Conservation (phyloP, 2,329 filamentous ascomycete genomes). For the Myriosclerotinia scirpicola region DNA sequence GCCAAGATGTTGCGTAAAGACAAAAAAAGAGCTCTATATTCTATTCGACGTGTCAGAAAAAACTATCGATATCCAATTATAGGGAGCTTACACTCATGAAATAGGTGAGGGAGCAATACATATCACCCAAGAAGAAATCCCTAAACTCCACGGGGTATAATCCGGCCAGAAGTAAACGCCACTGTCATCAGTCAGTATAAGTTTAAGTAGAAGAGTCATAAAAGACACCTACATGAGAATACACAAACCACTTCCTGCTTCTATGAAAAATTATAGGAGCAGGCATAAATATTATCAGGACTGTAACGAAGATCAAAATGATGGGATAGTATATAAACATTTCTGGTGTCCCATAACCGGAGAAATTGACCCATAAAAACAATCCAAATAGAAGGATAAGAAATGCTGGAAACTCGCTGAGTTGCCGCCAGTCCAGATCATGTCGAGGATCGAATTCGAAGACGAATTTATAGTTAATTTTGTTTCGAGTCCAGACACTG, state of each 20-base stretch:
- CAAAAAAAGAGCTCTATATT: conserved; percentile 95
- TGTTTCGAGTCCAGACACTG: conserved; percentile 75
- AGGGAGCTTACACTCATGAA: conserved; percentile 67
- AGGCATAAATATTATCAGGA: conserved; percentile 73
- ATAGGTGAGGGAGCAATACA: conserved; percentile 95
- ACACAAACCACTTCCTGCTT: conserved; percentile 81
- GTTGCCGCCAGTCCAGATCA: conserved; percentile 83
- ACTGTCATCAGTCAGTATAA: conserved; percentile 53
- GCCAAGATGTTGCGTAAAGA: conserved; percentile 79
- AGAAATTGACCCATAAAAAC: conserved; percentile 88
- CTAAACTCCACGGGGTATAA: conserved; percentile 93
- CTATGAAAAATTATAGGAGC: conserved; percentile 70
- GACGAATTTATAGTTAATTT: conserved; percentile 95
- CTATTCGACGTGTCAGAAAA: conserved; percentile 46
- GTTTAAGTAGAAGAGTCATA: neutral
- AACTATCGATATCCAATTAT: neutral
- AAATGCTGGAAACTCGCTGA: conserved; percentile 82
- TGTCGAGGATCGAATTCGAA: conserved; percentile 93
- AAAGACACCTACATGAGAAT: conserved; percentile 69
- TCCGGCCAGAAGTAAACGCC: conserved; percentile 80
- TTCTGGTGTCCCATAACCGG: conserved; percentile 59
- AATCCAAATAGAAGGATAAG: conserved; percentile 77
- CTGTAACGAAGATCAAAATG: conserved; percentile 68
- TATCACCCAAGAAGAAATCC: conserved; percentile 96
- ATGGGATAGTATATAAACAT: conserved; percentile 88